Conservation (phyloP, 345 rosid genomes). For the Citrus maxima region DNA sequence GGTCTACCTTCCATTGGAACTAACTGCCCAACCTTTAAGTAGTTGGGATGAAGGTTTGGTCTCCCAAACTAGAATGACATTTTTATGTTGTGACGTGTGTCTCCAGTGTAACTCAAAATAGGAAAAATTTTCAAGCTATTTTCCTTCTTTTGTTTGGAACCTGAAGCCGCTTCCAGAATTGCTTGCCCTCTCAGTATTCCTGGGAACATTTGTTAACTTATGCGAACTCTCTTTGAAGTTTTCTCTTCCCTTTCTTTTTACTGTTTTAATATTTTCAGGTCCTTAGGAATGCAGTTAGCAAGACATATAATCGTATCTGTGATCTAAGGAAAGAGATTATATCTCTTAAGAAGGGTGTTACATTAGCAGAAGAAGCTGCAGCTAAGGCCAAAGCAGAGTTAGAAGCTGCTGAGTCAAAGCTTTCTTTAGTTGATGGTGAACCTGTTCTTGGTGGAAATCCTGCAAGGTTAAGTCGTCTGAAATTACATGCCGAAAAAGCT, state of each 20-base stretch:
- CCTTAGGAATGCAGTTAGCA: conserved; percentile 89
- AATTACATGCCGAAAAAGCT: conserved; percentile 58
- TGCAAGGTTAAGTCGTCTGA: conserved; percentile 70
- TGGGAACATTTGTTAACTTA: background rate
- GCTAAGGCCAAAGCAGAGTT: conserved; percentile 66
- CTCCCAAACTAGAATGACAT: background rate
- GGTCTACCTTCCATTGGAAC: background rate
- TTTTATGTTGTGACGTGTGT: background rate
- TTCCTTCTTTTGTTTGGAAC: background rate
- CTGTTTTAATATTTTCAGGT: conserved; percentile 37
- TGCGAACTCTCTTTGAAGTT: conserved; percentile 1
- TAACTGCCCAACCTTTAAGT: background rate
- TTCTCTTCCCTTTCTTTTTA: conserved; percentile 4
- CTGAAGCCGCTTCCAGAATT: background rate
- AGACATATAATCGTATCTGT: conserved; percentile 80
- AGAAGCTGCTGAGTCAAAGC: conserved; percentile 80
- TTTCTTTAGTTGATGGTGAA: conserved; percentile 78
- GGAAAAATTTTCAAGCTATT: background rate
- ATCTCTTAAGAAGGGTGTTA: conserved; percentile 57
- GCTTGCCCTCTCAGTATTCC: background rate
- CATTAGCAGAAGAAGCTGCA: conserved; percentile 72
- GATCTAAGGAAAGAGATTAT: conserved; percentile 88
- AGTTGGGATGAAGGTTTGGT: background rate
- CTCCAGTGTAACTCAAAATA: background rate
- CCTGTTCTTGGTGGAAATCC: conserved; percentile 94